Percentiles rank a stretch among this genome's conserved stretches.
Conservation (phyloP, 2,329 filamentous ascomycete species). For the Fusarium sublunatum region DNA sequence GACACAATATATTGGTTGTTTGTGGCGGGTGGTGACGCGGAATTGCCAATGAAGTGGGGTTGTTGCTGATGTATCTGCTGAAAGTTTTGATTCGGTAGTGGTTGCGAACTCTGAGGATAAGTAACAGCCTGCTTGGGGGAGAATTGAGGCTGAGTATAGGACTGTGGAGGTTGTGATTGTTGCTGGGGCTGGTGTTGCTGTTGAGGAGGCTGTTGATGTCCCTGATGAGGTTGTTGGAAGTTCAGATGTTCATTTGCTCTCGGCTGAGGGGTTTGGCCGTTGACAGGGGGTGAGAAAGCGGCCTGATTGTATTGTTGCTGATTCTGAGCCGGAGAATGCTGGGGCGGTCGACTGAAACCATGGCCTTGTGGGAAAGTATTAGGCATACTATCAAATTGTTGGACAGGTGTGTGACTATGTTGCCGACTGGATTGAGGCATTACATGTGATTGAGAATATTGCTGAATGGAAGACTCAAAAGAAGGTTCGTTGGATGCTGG, state of each 20-base stretch:
- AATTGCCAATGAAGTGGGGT: conserved; percentile 28
- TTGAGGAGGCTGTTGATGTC: conserved; percentile 37
- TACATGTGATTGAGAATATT: conserved; percentile 51
- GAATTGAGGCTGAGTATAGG: conserved; percentile 40
- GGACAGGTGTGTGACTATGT: conserved; percentile 51
- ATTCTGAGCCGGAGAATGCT: conserved; percentile 48
- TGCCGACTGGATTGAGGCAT: conserved; percentile 49
- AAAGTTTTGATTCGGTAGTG: conserved; percentile 31
- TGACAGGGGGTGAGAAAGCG: conserved; percentile 43
- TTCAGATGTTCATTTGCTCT: conserved; percentile 39
- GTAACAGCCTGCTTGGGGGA: conserved; percentile 36
- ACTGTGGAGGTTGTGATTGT: conserved; percentile 35
- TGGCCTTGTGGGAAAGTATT: conserved; percentile 45
- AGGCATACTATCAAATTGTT: conserved; percentile 48
- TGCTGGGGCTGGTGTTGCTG: conserved; percentile 32
- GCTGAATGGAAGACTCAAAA: conserved; percentile 49
- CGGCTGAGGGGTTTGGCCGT: conserved; percentile 45
- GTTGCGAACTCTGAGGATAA: conserved; percentile 34
- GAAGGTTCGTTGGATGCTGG: conserved; percentile 48
- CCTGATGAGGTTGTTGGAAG: conserved; percentile 41
- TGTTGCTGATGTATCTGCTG: conserved; percentile 43
- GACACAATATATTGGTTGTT: conserved; percentile 40
- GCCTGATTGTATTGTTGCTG: conserved; percentile 44
- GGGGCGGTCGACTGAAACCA: conserved; percentile 44
- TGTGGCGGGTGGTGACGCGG: conserved; percentile 37